phyloP scores from a whole-genome alignment of 257 asterid species.

The Solanum paucissectum region DNA sequence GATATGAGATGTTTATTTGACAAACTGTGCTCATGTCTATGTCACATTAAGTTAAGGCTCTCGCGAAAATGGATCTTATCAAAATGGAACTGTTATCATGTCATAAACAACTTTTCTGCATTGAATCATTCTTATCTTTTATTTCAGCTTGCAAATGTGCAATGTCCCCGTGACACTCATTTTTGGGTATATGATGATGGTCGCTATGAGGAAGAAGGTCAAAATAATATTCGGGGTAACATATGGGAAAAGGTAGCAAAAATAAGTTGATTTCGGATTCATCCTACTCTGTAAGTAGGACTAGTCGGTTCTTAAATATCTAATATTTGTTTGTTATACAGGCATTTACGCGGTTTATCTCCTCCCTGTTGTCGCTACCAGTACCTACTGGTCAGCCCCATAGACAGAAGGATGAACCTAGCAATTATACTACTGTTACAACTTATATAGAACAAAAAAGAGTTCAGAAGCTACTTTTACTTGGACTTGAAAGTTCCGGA shows the following conservation, averaged over 20 bases:
- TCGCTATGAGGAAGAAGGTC: slow-evolving; percentile 95
- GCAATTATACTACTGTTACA: slow-evolving; percentile 53
- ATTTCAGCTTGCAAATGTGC: slow-evolving; percentile 78
- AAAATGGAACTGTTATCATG: neutral
- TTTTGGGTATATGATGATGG: slow-evolving; percentile 97
- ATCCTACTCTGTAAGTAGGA: neutral
- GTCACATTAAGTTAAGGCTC: neutral
- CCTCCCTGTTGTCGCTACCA: slow-evolving; percentile 88
- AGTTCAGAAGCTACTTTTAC: slow-evolving; percentile 68
- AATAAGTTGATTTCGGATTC: neutral
- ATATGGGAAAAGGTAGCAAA: slow-evolving; percentile 78
- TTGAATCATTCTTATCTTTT: neutral
- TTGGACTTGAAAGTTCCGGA: slow-evolving; percentile 85
- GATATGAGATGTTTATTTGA: neutral
- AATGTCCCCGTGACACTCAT: slow-evolving; percentile 96
- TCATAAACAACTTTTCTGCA: neutral
- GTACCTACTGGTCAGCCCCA: slow-evolving; percentile 80
- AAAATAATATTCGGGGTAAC: slow-evolving; percentile 89
- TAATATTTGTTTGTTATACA: slow-evolving; percentile 7
- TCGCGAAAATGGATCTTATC: neutral
- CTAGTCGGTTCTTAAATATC: neutral
- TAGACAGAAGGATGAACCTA: slow-evolving; percentile 58
- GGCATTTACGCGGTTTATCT: slow-evolving; percentile 80
- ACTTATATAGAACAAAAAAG: slow-evolving; percentile 63
- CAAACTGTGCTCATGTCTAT: neutral